Conservation (phyloP, 2,329 filamentous ascomycete species). For the Colletotrichum paranaense region DNA sequence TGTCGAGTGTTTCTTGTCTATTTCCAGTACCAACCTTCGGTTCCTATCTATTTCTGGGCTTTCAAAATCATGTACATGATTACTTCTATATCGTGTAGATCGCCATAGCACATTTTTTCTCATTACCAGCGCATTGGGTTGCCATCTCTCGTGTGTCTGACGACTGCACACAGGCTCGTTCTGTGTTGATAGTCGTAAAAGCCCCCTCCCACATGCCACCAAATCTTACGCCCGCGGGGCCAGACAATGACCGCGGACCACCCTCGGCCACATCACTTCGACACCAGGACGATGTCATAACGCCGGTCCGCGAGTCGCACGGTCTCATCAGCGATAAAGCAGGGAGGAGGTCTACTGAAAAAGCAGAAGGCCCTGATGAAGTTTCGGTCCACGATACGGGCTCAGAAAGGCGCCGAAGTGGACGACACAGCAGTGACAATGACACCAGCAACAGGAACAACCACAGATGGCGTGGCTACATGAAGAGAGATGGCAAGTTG, state of each 20-base stretch:
- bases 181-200: not conserved
- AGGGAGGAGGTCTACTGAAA: not conserved
- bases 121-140: too few relatives aligned
- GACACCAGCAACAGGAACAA: not conserved
- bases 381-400: not conserved
- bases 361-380: not conserved
- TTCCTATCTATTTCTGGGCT: not conserved
- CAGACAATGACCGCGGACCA: not conserved
- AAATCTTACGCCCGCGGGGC: not conserved
- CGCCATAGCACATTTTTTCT: not conserved
- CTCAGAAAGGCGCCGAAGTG: not conserved
- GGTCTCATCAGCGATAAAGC: not conserved
- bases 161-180: not conserved
- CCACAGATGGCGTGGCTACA: conserved; percentile 37
- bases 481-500: conserved; percentile 54
- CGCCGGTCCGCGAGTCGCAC: not conserved
- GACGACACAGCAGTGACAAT: not conserved
- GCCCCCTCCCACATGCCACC: not conserved
- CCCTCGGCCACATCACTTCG: not conserved
- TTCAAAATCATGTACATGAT: not conserved
- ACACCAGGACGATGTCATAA: conserved; percentile 5
- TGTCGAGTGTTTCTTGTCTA: not conserved
- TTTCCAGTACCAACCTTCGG: not conserved
- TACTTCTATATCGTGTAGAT: not conserved
- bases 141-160: not conserved